A percentile compares a stretch with the other conserved stretches of the same genome.
Conservation (phyloP, 352 stramenopile genomes). For the Globisporangium solare region DNA sequence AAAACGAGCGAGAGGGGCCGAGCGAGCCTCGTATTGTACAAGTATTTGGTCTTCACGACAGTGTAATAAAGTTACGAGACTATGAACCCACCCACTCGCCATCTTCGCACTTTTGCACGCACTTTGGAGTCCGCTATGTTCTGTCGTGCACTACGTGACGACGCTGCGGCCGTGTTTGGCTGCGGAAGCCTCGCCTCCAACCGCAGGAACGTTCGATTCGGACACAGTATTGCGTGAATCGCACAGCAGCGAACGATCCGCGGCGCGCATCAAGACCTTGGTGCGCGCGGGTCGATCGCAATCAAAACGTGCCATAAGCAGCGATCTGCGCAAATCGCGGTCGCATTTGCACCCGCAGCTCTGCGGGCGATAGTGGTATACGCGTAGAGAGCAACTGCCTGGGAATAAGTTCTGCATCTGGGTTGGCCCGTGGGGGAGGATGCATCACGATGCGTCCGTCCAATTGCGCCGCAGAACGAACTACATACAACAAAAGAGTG, state of each 20-base stretch:
- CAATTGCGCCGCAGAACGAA: too few species aligned
- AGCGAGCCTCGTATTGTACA: slow-evolving; percentile 1
- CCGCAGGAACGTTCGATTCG: too few species aligned
- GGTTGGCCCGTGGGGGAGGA: neutral
- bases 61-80: slow-evolving; percentile 5
- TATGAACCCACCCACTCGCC: slow-evolving; percentile 3
- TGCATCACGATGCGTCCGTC: too few species aligned
- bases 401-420: neutral
- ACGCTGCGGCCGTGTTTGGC: neutral
- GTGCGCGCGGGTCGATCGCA: too few species aligned
- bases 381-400: neutral
- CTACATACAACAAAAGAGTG: too few species aligned
- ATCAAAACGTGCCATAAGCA: neutral
- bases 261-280: too few species aligned
- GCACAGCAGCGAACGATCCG: too few species aligned
- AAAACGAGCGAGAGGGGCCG: too few species aligned
- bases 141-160: neutral
- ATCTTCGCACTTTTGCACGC: neutral
- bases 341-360: neutral
- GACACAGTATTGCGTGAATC: too few species aligned
- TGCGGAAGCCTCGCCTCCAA: too few species aligned
- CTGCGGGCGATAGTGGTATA: too few species aligned
- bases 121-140: too few species aligned
- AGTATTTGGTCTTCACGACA: slow-evolving; percentile 4
- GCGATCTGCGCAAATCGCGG: neutral